Evolutionary conservation across 306 rosid genomes (phyloP).

Genomic region (Sphenostylis stenocarpa): DNA sequence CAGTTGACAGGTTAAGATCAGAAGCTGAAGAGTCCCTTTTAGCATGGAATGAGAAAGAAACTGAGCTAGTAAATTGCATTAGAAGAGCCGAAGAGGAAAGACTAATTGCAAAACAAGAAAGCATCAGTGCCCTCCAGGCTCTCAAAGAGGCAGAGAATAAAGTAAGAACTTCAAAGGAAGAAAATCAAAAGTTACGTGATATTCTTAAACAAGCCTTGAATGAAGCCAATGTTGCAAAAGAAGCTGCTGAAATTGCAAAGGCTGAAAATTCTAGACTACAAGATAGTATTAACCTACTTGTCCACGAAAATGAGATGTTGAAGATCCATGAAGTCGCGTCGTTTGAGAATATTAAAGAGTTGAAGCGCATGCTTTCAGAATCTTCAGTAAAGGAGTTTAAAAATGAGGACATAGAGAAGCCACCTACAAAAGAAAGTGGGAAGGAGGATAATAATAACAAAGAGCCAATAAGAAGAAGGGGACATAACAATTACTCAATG

Average conservation of each 20-base stretch:
- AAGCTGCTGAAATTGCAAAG: conserved; percentile 72
- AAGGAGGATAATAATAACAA: conserved; percentile 29
- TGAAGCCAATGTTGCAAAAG: conserved; percentile 82
- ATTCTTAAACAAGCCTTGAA: conserved; percentile 86
- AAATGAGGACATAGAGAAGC: conserved; percentile 43
- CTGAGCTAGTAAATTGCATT: conserved; percentile 70
- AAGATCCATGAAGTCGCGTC: conserved; percentile 66
- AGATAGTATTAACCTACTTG: conserved; percentile 50
- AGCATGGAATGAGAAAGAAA: conserved; percentile 81
- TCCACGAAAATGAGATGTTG: conserved; percentile 59
- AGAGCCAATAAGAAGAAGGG: conserved; percentile 30
- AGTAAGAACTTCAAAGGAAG: conserved; percentile 57
- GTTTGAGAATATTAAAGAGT: conserved; percentile 59
- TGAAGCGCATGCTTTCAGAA: conserved; percentile 62
- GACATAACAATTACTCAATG: neutral
- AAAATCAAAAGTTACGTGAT: conserved; percentile 72
- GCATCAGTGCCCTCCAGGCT: conserved; percentile 32
- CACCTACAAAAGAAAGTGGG: conserved; percentile 19
- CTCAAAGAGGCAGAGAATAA: conserved; percentile 45
- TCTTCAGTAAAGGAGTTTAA: conserved; percentile 42
- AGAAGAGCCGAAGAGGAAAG: conserved; percentile 74
- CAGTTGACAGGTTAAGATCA: conserved; percentile 63
- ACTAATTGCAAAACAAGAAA: conserved; percentile 48
- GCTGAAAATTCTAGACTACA: conserved; percentile 66
- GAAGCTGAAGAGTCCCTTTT: conserved; percentile 81